Conservation (phyloP, 1,284 basidiomycete species). For the Trametes polyzona region DNA sequence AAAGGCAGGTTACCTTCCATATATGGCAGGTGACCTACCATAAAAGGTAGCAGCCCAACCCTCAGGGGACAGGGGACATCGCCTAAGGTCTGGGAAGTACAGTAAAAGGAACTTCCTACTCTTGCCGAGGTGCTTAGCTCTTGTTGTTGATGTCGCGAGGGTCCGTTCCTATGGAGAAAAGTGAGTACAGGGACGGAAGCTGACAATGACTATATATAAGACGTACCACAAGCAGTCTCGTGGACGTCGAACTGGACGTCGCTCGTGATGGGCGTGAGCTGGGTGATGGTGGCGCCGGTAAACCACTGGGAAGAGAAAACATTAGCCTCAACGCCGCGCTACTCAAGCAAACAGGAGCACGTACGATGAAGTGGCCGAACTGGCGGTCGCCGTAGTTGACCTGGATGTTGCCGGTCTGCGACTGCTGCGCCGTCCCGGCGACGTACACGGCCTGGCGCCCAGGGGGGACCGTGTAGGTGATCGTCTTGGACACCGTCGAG, state of each 20-base stretch:
- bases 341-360: neutral
- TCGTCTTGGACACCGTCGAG: conserved; percentile 9
- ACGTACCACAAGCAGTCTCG: conserved; percentile 15
- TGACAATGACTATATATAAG: neutral
- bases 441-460: conserved; percentile 3
- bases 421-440: neutral
- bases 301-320: conserved; percentile 8
- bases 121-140: neutral
- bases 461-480: neutral
- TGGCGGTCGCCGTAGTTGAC: conserved; percentile 3
- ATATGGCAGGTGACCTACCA: no score
- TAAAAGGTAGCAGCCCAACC: no score
- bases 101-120: no score
- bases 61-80: no score
- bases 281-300: conserved; percentile 16
- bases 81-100: no score
- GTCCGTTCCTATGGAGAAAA: neutral
- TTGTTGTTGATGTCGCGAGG: conserved; percentile 1
- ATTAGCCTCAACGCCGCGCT: no score
- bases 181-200: neutral
- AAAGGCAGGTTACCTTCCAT: no score
- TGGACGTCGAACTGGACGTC: conserved; percentile 18
- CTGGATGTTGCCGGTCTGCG: conserved; percentile 3
- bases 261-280: conserved; percentile 13
- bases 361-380: conserved; percentile 4